phyloP scores from a whole-genome alignment of 2,329 filamentous ascomycete species.

The Capronia americana region DNA sequence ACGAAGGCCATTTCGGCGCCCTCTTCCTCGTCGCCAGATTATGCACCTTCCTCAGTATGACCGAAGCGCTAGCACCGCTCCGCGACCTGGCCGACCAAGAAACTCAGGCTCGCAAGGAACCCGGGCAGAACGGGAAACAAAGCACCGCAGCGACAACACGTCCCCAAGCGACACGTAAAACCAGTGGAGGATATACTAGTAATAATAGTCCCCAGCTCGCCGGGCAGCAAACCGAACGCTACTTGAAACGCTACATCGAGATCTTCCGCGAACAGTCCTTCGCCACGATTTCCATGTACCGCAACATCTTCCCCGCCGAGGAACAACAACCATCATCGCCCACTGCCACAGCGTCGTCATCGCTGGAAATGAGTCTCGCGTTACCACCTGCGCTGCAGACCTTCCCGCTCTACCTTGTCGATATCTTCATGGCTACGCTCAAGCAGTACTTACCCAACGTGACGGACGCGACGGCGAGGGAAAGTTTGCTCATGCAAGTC shows the following conservation, averaged over 20 bases:
- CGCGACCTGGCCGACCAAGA: slow-evolving; percentile 91
- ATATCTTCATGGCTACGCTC: slow-evolving; percentile 76
- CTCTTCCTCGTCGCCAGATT: slow-evolving; percentile 88
- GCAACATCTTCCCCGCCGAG: slow-evolving; percentile 73
- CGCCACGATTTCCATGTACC: slow-evolving; percentile 91
- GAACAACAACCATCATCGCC: slow-evolving; percentile 36
- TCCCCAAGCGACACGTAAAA: slow-evolving; percentile 16
- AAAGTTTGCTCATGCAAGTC: slow-evolving; percentile 40
- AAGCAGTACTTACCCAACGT: slow-evolving; percentile 39
- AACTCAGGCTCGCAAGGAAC: slow-evolving; percentile 55
- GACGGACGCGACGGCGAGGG: slow-evolving; percentile 60
- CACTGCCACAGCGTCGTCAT: slow-evolving; percentile 11
- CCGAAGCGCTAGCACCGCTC: slow-evolving; percentile 83
- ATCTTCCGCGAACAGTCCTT: slow-evolving; percentile 98
- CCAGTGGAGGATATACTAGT: slow-evolving; percentile 8
- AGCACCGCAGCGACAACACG: background rate
- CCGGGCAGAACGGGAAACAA: slow-evolving; percentile 16
- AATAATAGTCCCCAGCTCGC: slow-evolving; percentile 40
- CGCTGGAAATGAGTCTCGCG: slow-evolving; percentile 45
- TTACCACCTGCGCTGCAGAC: slow-evolving; percentile 79
- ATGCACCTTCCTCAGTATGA: slow-evolving; percentile 76
- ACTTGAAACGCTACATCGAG: slow-evolving; percentile 93
- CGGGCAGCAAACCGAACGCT: slow-evolving; percentile 92
- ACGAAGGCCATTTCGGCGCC: slow-evolving; percentile 76
- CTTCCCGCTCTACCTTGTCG: slow-evolving; percentile 82